Base-by-base conservation (phyloP, 2,329 filamentous ascomycete genomes). In the Exophiala aquamarina region DNA sequence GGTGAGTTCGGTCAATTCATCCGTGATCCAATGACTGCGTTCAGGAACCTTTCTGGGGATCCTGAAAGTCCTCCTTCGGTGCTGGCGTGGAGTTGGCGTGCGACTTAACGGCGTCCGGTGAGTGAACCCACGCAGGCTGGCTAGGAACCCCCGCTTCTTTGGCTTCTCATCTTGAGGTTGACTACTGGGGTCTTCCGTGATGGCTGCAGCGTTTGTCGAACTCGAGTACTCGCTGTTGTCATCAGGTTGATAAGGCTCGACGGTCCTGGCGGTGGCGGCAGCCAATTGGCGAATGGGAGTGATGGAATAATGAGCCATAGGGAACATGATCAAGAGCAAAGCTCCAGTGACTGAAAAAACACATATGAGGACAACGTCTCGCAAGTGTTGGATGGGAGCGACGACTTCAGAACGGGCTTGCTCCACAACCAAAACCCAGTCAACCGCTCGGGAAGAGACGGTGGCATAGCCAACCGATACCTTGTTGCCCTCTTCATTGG, bases 351-450 rank as follows among this genome's bases (percentile, higher is more conserved):
- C 92, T 1, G 86, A 88, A 63, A 95, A 94, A 0, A 95, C 86
- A 52, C 89, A 95, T 4, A 82, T 88, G 2, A 95, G 68, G 2
- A 96, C 78, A 41, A 95, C 88, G 38, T 85, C 83, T 15, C 87
- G 82, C n/a, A 95, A 73, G 15, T 81, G 83, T 20, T 74, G 69
- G 47, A 95, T 90, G 0, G 90, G 87, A 6, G 75, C 73, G 69
- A 86, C 90, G 0, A 90, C 88, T 66, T 95, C 90, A 17, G 65
- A 65, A 53, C 82, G 81, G 2, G 81, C 74, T 65, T 93, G 84
- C 63, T 95, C 91, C 1, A 95, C 79, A 2, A 95, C 60, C 3
- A 96, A 71, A 4, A 87, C 82, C 91, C 91, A 96, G 60, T 92
- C 81, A 6, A 87, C 87, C 42, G 94, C 69, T 0, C 70, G 63